These are phyloP conservation scores for Xerocomus spinulosus DNA, from an alignment of 768 basidiomycete genomes.

Conservation along the genomic window DNA sequence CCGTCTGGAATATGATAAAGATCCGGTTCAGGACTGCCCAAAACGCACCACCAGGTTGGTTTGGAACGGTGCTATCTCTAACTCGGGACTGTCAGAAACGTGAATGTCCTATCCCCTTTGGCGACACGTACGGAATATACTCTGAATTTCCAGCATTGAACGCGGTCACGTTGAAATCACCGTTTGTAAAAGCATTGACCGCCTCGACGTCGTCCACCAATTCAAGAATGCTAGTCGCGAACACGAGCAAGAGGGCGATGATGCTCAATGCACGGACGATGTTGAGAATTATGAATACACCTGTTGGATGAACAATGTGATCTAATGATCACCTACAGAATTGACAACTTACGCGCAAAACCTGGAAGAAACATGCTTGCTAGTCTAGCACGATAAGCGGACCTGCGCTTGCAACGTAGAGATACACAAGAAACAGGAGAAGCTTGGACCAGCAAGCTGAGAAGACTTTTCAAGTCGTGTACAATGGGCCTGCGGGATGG, in stretches of 20 bases:
- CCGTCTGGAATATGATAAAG: constrained; percentile 77
- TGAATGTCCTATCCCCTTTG: not conserved
- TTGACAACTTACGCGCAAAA: constrained; percentile 24
- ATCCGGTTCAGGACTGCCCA: constrained; percentile 85
- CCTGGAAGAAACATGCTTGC: constrained; percentile 23
- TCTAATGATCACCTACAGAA: not conserved
- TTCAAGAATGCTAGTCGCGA: constrained; percentile 68
- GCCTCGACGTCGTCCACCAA: constrained; percentile 73
- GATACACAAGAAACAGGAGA: not conserved
- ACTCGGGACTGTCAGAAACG: not conserved
- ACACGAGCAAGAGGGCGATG: constrained; percentile 73
- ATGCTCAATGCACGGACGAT: constrained; percentile 70
- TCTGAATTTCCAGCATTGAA: constrained; percentile 55
- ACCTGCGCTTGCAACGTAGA: constrained; percentile 18
- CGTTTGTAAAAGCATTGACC: constrained; percentile 58
- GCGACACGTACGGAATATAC: constrained; percentile 60
- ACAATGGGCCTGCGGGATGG: not conserved
- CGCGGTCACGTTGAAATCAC: constrained; percentile 34
- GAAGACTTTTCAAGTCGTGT: not conserved
- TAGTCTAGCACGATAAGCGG: constrained; percentile 7
- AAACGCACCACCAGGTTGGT: constrained; percentile 88
- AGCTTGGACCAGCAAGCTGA: constrained; percentile 28
- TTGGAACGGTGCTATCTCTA: constrained; percentile 82
- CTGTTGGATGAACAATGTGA: constrained; percentile 18
- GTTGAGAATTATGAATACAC: constrained; percentile 73